A percentile compares a stretch with the other conserved stretches of the same genome.
These are phyloP conservation scores for Entamoeba dispar DNA, from an alignment of 208 protist genomes.

Conservation along the genomic window DNA sequence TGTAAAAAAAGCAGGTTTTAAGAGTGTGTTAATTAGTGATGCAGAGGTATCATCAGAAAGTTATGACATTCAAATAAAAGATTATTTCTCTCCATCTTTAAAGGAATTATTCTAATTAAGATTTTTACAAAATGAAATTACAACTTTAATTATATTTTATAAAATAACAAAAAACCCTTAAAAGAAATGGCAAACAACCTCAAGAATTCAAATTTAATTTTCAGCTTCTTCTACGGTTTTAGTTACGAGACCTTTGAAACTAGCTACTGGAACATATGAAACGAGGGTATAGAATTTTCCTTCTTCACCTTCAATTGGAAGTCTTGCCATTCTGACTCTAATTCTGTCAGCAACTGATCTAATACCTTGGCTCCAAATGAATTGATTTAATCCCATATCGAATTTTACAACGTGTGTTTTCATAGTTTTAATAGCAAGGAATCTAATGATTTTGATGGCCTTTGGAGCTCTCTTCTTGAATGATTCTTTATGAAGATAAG, in stretches of 20 bases:
- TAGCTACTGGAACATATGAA: not conserved
- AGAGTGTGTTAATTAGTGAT: not conserved
- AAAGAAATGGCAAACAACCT: no score
- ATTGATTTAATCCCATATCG: not conserved
- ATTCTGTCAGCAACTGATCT: conserved; percentile 2
- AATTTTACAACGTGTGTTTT: not conserved
- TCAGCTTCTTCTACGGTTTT: not conserved
- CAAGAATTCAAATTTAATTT: not conserved
- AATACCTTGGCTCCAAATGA: not conserved
- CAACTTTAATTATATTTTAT: no score
- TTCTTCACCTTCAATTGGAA: not conserved
- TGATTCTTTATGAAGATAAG: not conserved
- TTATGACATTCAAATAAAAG: no score
- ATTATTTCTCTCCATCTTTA: no score
- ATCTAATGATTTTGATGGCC: conserved; percentile 4
- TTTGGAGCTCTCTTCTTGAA: conserved; percentile 6
- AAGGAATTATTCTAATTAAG: no score
- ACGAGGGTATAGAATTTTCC: conserved; percentile 9
- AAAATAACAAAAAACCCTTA: no score
- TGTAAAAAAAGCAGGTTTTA: not conserved
- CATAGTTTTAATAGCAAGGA: conserved; percentile 5
- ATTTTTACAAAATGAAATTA: no score
- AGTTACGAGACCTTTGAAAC: not conserved
- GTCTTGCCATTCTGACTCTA: conserved; percentile 3
- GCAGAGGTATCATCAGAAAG: no score